phyloP scores from a whole-genome alignment of 2,329 filamentous ascomycete species.

The Diaporthe australafricana region DNA sequence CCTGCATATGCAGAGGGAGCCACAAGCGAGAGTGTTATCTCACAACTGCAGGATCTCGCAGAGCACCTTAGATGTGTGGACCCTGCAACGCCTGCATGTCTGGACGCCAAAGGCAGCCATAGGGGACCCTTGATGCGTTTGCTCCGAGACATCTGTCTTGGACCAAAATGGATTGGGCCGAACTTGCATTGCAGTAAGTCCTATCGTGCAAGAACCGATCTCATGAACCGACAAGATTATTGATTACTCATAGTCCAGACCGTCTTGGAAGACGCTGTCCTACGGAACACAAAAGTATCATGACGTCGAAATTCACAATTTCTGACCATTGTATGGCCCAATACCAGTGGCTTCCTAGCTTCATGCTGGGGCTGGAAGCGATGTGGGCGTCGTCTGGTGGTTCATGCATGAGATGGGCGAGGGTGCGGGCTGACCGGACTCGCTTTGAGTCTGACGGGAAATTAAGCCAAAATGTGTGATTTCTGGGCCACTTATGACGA shows the following conservation, averaged over 20 bases:
- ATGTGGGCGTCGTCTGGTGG: background rate
- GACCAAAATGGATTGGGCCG: background rate
- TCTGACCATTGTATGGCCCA: background rate
- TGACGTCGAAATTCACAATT: background rate
- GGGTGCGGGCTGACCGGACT: no score
- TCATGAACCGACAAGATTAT: background rate
- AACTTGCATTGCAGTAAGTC: background rate
- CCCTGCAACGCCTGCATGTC: constrained; percentile 10
- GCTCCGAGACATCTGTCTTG: background rate
- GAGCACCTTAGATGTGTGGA: background rate
- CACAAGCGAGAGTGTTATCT: constrained; percentile 2
- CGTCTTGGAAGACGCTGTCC: rapidly evolving
- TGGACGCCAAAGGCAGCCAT: background rate
- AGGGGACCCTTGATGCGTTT: background rate
- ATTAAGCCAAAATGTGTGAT: no score
- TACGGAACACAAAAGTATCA: background rate
- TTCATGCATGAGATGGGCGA: no score
- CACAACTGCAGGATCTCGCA: background rate
- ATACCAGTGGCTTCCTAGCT: no score
- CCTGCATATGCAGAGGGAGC: constrained; percentile 13
- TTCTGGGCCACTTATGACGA: no score
- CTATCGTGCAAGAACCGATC: background rate
- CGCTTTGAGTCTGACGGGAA: no score
- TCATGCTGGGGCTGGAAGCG: background rate
- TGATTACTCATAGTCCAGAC: background rate